Percentiles rank a stretch among this genome's conserved stretches.
These are phyloP conservation scores for Neurospora sp. DNA, from an alignment of 495 filamentous ascomycete species.

Conservation along the genomic window DNA sequence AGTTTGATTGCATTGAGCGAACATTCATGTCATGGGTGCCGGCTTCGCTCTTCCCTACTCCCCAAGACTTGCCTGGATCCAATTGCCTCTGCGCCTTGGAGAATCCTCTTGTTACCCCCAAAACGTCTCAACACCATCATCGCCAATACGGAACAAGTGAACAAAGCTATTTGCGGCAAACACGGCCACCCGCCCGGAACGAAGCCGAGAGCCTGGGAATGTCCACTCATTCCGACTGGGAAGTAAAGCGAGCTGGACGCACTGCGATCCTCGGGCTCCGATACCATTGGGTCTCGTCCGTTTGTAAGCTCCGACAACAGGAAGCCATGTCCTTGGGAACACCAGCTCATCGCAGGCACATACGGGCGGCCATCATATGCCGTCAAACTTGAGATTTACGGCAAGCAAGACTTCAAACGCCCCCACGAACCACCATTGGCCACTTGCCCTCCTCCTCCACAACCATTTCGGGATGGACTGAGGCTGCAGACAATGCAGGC, in stretches of 20 bases:
- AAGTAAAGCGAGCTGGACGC: neutral
- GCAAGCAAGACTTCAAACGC: constrained; percentile 21
- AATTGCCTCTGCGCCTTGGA: neutral
- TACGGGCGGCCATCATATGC: constrained; percentile 11
- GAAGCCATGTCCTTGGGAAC: constrained; percentile 18
- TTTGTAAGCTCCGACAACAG: constrained; percentile 13
- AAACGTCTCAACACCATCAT: neutral
- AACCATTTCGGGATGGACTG: neutral
- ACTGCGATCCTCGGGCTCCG: neutral
- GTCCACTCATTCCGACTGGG: neutral
- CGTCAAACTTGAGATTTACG: constrained; percentile 19
- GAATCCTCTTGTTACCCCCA: neutral
- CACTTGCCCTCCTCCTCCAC: neutral
- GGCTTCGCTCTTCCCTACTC: neutral
- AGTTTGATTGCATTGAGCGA: neutral
- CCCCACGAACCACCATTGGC: constrained; percentile 13
- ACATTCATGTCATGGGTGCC: neutral
- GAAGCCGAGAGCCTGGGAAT: neutral
- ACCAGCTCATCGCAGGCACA: constrained; percentile 2
- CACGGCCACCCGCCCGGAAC: neutral
- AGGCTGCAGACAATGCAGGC: neutral
- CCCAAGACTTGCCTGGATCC: neutral
- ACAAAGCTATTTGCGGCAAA: neutral
- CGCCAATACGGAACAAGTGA: neutral
- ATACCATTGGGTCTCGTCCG: constrained; percentile 10